Evolutionary conservation across 2,329 filamentous ascomycete species (phyloP).

Genomic region (Aspergillus hiratsukae): DNA sequence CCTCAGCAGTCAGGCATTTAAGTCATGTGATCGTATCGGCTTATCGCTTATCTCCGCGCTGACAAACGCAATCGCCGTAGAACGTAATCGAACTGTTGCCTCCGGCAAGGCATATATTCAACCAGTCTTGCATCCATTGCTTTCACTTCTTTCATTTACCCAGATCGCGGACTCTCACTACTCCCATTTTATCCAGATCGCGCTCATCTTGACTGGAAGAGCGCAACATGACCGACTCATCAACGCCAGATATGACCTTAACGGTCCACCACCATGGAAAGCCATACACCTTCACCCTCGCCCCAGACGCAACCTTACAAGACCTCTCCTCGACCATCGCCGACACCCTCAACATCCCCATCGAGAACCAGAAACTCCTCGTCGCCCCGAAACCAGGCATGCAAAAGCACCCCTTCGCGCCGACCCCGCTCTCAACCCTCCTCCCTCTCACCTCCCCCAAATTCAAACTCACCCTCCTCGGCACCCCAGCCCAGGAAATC

Average conservation of each 20-base stretch:
- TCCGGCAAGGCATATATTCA: conserved; percentile 1
- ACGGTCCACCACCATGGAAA: conserved; percentile 54
- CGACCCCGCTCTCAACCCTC: conserved; percentile 29
- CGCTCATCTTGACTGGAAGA: background rate
- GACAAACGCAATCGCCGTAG: conserved; percentile 30
- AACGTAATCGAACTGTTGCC: conserved; percentile 25
- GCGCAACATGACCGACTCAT: background rate
- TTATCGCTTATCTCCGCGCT: conserved; percentile 26
- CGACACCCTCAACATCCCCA: conserved; percentile 34
- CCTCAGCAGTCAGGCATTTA: background rate
- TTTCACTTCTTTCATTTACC: background rate
- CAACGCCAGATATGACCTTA: conserved; percentile 32
- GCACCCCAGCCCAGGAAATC: conserved; percentile 40
- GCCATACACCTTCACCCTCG: conserved; percentile 45
- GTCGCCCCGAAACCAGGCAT: conserved; percentile 46
- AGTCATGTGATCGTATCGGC: background rate
- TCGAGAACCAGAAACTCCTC: conserved; percentile 42
- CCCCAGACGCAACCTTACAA: conserved; percentile 48
- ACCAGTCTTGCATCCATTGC: background rate
- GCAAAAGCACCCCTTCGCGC: conserved; percentile 41
- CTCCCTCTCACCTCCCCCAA: conserved; percentile 33
- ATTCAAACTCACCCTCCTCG: conserved; percentile 46
- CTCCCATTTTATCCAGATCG: background rate
- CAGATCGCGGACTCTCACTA: background rate
- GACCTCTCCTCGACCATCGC: conserved; percentile 37